These are phyloP conservation scores for Aspergillus hancockii DNA, from an alignment of 495 filamentous ascomycete genomes.

Conservation along the genomic window DNA sequence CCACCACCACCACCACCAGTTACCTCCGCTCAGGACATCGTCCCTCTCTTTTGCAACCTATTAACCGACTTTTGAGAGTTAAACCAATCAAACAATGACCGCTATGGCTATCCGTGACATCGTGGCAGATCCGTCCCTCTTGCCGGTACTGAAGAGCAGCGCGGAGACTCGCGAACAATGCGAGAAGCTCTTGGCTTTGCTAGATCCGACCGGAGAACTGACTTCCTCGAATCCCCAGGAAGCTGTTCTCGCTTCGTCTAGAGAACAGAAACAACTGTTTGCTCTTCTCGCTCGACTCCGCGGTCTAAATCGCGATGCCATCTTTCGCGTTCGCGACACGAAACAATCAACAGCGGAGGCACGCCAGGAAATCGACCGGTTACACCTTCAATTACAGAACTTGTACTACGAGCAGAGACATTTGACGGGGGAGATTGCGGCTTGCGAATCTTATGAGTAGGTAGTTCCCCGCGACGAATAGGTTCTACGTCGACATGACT, in stretches of 20 bases:
- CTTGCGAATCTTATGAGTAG: slow-evolving; percentile 90
- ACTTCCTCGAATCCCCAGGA: slow-evolving; percentile 46
- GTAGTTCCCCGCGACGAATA: slow-evolving; percentile 30
- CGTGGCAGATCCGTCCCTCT: slow-evolving; percentile 69
- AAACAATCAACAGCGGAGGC: slow-evolving; percentile 85
- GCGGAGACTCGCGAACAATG: slow-evolving; percentile 72
- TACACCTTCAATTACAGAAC: slow-evolving; percentile 93
- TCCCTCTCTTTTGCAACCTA: slow-evolving; percentile 7
- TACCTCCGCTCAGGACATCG: neutral
- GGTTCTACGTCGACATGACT: slow-evolving; percentile 3
- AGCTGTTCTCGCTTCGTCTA: slow-evolving; percentile 62
- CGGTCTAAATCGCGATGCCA: slow-evolving; percentile 76
- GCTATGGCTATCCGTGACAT: slow-evolving; percentile 57
- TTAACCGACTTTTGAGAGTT: neutral
- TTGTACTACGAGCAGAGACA: slow-evolving; percentile 95
- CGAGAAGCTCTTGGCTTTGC: slow-evolving; percentile 63
- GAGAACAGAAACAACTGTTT: slow-evolving; percentile 77
- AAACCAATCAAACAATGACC: neutral
- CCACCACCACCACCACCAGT: neutral
- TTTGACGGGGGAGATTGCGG: slow-evolving; percentile 83
- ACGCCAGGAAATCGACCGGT: slow-evolving; percentile 83
- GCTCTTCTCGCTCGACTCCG: slow-evolving; percentile 80
- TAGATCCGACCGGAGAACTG: slow-evolving; percentile 49
- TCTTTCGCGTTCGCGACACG: slow-evolving; percentile 79
- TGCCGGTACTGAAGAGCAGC: slow-evolving; percentile 70